Base-by-base conservation (phyloP, 805 yeast genomes). In the Saccharomycopsis sp. region DNA sequence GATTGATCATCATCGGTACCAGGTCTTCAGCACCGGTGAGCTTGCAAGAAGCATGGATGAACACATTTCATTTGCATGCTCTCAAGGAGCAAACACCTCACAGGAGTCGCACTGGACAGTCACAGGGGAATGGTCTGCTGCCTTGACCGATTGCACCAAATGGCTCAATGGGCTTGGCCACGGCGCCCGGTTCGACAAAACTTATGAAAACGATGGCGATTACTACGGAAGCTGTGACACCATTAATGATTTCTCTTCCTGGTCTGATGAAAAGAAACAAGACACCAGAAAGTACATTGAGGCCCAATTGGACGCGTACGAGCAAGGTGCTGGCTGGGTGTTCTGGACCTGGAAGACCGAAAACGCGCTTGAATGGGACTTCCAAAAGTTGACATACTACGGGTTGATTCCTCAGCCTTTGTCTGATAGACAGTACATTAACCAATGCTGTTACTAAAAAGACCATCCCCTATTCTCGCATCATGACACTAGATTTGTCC, bases 1-100 rank as follows among this genome's bases (percentile, higher is more conserved):
- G 22, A 66, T 87, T 38, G 96, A 88, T 58, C 95, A 85, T 62
- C 96, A 88, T 62, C 85, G 80, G 58, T 88, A 88, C 62, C 94
- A 87, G 63, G 89, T 86, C 16, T 88, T 89, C 59, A 67, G 77
- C 12, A 68, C 67, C 30, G 75, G 65, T 19, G 83, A 83, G 60
- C 68, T 86, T 42, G 53, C 63, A 38, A 68, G 76, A 53, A 41
- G 63, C 38, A 66, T 82, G 39, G 83, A 77, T 50, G 73, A 75
- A 34, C 92, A 81, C 53, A 52, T 89, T 38, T 49, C 60, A 25
- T 54, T 62, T 30, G 76, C 79, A 2, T 74, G 80, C 56, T 55
- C 59, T 17, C 71, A 75, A 63, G 77, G 74, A 36, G 43, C 59
- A 43, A 56, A 61, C 38, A 62, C 69, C 30, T 43, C 54, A 9